phyloP scores from a whole-genome alignment of 768 basidiomycete species.

The Mycena polygramma region DNA sequence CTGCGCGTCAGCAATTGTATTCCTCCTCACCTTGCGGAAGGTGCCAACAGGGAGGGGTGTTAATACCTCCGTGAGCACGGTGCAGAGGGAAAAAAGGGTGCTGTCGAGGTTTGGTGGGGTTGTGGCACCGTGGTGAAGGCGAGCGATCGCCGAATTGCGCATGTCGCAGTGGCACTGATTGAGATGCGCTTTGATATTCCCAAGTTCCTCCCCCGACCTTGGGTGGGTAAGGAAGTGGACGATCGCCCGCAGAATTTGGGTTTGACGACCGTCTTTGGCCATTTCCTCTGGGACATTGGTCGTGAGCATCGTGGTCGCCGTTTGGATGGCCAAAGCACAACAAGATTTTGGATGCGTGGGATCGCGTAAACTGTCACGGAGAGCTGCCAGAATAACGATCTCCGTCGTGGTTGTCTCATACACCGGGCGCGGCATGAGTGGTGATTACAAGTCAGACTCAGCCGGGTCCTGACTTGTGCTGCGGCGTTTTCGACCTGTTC shows the following conservation, averaged over 20 bases:
- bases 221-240: background rate
- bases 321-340: background rate
- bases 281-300: background rate
- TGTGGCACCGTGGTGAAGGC: background rate
- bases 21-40: background rate
- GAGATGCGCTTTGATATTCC: background rate
- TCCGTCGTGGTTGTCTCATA: too few species aligned
- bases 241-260: background rate
- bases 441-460: too few species aligned
- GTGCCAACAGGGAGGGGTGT: background rate
- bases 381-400: background rate
- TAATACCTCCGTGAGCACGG: background rate
- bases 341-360: background rate
- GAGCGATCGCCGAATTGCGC: background rate
- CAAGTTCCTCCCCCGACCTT: background rate
- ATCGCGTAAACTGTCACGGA: background rate
- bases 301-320: background rate
- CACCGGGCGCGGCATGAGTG: too few species aligned
- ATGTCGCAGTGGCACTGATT: background rate
- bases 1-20: background rate
- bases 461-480: too few species aligned
- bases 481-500: too few species aligned
- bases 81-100: background rate
- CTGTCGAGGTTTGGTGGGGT: background rate
- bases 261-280: background rate